Base-by-base conservation (phyloP, 1,139 yeast genomes). In the Debaryomycetaceae sp. region DNA sequence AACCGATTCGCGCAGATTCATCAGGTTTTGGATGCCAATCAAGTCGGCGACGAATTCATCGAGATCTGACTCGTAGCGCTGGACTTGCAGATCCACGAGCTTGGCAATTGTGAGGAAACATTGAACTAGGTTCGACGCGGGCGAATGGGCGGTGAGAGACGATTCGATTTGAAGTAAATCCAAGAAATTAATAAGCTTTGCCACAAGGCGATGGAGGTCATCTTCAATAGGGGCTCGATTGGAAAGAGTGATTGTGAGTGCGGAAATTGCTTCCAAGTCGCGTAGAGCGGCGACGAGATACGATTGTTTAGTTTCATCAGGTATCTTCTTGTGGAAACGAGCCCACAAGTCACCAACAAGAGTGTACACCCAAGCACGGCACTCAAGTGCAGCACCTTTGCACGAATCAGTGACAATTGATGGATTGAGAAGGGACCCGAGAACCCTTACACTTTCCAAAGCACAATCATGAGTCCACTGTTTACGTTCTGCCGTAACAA, bases 31-130 rank as follows among this genome's bases (percentile, higher is more conserved):
- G 25, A 82, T 58, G 1, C 86, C 94, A 2, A 82, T 65, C 33
- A 80, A 83, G 25, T 76, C 79, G 4, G 83, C 70, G 5, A 83
- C 80, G 48, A 72, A 85, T 5, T 52, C 56, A 43, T 83, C 82
- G 45, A 75, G 68, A 44, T 85, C 90, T 2, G 55, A 59, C 8
- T 48, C 51, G 33, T 59, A 64, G 13, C 49, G 55, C 18, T 58
- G 62, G 11, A 49, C 33, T 3, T 43, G 39, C n/a, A 43, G 52
- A 4, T 39, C 35, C 1, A 65, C 51, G 19, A 60, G 41, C 3
- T 47, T 37, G 2, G 62, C 26, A 13, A 53, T 45, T 4, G 36
- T 36, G 7, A 53, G 36, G 25, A 62, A 31, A 27, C 49, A 41
- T 4, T 41, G 40, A 3, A 51, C 35, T 29, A 62, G 48, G 33